A percentile compares a stretch with the other conserved stretches of the same genome.
Evolutionary conservation across 345 rosid genomes (phyloP).

Genomic region (Melaleuca alternifolia): DNA sequence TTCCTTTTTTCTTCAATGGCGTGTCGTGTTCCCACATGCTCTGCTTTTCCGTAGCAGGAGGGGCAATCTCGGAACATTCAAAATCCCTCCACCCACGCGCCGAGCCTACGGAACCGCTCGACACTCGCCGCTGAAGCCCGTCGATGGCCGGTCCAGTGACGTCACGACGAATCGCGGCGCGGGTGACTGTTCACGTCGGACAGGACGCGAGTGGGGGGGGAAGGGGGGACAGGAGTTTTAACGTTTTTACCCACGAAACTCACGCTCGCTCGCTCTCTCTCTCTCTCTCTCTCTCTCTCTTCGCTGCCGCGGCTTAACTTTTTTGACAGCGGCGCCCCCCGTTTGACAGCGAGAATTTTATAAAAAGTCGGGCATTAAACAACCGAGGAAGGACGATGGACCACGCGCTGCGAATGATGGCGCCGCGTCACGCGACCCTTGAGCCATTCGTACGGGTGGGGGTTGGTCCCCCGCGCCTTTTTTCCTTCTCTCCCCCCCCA

Average conservation of each 20-base stretch:
- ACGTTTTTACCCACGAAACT: not conserved
- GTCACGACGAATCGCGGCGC: not conserved
- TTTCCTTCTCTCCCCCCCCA: not conserved
- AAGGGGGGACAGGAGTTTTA: too few species aligned
- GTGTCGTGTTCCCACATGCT: not conserved
- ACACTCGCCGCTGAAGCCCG: not conserved
- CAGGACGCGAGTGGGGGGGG: not conserved
- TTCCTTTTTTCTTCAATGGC: not conserved
- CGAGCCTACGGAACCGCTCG: not conserved
- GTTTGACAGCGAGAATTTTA: not conserved
- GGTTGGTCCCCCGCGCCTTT: not conserved
- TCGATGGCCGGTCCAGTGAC: not conserved
- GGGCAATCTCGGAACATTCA: not conserved
- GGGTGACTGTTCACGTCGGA: not conserved
- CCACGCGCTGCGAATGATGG: not conserved
- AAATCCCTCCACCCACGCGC: not conserved
- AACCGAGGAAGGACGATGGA: not conserved
- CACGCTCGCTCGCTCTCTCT: not conserved
- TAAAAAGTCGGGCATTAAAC: not conserved
- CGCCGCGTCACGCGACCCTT: not conserved
- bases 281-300: not conserved
- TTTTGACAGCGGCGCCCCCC: conserved; percentile 6
- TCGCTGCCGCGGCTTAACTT: not conserved
- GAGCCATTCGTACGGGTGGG: not conserved
- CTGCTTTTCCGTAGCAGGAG: not conserved